Base-by-base conservation (phyloP, 495 filamentous ascomycete species). In the Echria macrotheca region DNA sequence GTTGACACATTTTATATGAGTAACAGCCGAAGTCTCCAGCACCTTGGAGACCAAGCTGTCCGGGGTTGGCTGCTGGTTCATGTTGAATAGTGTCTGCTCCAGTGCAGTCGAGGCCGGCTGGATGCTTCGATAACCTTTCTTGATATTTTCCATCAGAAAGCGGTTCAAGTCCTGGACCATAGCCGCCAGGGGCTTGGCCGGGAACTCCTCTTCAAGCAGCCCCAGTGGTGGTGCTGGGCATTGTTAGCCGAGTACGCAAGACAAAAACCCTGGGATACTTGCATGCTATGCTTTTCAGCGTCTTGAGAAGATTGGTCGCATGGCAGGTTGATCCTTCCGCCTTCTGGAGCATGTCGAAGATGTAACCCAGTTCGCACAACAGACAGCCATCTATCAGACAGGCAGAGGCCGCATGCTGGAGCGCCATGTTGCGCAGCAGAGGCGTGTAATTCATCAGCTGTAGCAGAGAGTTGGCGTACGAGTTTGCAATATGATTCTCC, bases 311-410 rank as follows among this genome's bases (percentile, higher is more conserved):
- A 61, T 99, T 99, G 1, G 91, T 95, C n/a, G 93, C 93, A 56
- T 96, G 93, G 57, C 94, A 97, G 52, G 90, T 93, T 47, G 87
- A 82, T 1, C 91, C 93, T 56, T 84, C 82, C 5, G 91, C 91
- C 59, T 96, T 97, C 55, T 96, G 87, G 25, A 99, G 74, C 93
- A 99, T 99, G 60, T 99, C 93, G 57, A 96, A 91, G 15, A 99
- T 71, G 63, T 91, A 98, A 14, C 91, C 93, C 62, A 97, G 68
- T 66, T 99, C 94, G 68, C 93, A 99, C 2, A 97, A 69, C 28
- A 99, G 70, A 69, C 93, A 99, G 32, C 77, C 69, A 32, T 95
- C 90, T 28, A 76, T 77, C 10, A 86, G 72, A 65, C 93, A 99
- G 35, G 81, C 77, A 11, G 84, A 85, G 5, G 93, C 88, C 8